Conservation (phyloP, 345 rosid genomes). For the Gossypium mustelinum region DNA sequence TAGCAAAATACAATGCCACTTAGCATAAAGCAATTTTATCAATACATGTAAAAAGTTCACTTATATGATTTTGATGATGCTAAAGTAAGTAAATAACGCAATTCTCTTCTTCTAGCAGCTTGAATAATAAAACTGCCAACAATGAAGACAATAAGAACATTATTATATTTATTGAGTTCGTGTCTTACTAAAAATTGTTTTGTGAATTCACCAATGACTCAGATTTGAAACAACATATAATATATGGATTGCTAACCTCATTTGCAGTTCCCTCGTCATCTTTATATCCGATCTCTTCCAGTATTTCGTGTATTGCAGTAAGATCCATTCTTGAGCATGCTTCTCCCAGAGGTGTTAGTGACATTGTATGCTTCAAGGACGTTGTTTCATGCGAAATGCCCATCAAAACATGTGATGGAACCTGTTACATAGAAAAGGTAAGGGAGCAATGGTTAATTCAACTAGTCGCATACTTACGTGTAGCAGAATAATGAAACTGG, state of each 20-base stretch:
- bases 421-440: slow-evolving; percentile 31
- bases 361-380: slow-evolving; percentile 39
- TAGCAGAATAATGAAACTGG: slow-evolving; percentile 12
- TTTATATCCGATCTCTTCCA: slow-evolving; percentile 70
- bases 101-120: not conserved
- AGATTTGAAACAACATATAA: not conserved
- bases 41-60: not conserved
- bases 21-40: not conserved
- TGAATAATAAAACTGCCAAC: not conserved
- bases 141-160: too few species aligned
- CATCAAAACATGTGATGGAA: slow-evolving; percentile 59
- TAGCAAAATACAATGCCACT: not conserved
- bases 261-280: slow-evolving; percentile 80
- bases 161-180: not conserved
- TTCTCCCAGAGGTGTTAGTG: slow-evolving; percentile 62
- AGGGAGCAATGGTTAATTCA: not conserved
- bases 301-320: slow-evolving; percentile 71
- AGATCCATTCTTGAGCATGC: slow-evolving; percentile 79
- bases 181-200: not conserved
- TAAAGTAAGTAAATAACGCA: not conserved
- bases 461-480: not conserved
- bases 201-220: not conserved
- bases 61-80: not conserved
- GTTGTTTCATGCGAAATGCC: slow-evolving; percentile 57
- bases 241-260: slow-evolving; percentile 46